phyloP scores from a whole-genome alignment of 176 grass and related monocot genomes.

The Raddia distichophylla region DNA sequence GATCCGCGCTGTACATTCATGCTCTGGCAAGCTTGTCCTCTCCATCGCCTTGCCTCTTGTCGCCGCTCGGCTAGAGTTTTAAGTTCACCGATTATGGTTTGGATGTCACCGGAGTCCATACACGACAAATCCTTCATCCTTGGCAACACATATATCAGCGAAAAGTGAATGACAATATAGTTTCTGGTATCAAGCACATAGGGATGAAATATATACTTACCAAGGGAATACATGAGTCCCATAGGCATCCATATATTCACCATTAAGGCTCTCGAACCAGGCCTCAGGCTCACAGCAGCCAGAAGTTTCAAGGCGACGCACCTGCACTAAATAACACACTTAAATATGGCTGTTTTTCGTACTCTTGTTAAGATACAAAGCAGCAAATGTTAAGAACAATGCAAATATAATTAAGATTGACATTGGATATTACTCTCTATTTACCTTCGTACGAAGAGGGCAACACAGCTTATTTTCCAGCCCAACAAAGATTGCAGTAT shows the following conservation, averaged over 20 bases:
- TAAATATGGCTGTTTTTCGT: background rate
- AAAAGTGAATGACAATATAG: background rate
- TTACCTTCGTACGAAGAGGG: constrained; percentile 26
- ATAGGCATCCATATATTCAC: constrained; percentile 7
- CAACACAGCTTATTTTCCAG: constrained; percentile 37
- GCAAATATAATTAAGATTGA: background rate
- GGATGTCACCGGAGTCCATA: too few species aligned
- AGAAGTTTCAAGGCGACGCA: background rate
- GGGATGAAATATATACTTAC: constrained; percentile 16
- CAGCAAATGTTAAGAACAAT: background rate
- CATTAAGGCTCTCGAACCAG: constrained; percentile 10
- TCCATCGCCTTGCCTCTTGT: too few species aligned
- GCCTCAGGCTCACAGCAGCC: background rate
- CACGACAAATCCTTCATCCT: background rate
- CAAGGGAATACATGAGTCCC: background rate
- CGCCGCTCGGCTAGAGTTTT: too few species aligned
- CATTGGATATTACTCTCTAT: background rate
- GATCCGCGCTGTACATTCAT: too few species aligned
- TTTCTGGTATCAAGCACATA: background rate
- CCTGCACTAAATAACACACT: background rate
- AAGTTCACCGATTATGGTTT: too few species aligned
- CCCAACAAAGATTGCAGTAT: background rate
- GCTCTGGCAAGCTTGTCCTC: too few species aligned
- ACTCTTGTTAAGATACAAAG: background rate
- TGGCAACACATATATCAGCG: constrained; percentile 13